Conservation (phyloP, 371 early-diverging fungal species). For the Mucor racemosus region DNA sequence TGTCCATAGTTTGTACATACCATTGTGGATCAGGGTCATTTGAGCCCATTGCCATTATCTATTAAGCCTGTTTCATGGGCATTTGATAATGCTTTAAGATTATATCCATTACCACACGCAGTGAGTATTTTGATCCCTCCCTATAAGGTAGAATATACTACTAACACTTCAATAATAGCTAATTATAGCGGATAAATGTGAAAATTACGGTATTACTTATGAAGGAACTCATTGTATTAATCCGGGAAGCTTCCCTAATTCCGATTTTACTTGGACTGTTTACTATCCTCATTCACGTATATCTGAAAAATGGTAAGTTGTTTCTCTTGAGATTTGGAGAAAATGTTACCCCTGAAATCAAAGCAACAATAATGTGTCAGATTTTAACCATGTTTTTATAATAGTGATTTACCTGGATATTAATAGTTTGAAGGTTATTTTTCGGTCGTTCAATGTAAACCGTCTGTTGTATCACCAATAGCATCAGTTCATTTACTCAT, state of each 20-base stretch:
- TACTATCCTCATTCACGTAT: constrained; percentile 74
- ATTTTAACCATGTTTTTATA: background rate
- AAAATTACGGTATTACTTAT: constrained; percentile 71
- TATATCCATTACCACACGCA: constrained; percentile 89
- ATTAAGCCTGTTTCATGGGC: constrained; percentile 80
- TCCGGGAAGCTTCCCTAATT: constrained; percentile 85
- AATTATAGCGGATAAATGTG: constrained; percentile 86
- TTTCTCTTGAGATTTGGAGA: background rate
- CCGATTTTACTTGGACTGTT: constrained; percentile 73
- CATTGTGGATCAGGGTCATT: constrained; percentile 82
- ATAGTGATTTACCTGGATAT: background rate
- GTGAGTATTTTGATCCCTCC: constrained; percentile 46
- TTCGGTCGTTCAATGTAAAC: constrained; percentile 2
- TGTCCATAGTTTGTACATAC: constrained; percentile 77
- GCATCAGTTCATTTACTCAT: background rate
- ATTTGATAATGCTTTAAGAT: constrained; percentile 79
- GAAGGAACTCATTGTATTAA: constrained; percentile 81
- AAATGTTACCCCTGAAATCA: background rate
- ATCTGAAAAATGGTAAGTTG: constrained; percentile 57
- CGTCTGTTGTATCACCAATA: constrained; percentile 1
- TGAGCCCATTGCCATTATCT: constrained; percentile 80
- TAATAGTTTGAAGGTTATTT: background rate
- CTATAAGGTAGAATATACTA: background rate
- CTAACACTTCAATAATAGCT: constrained; percentile 51
- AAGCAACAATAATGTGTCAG: background rate